Evolutionary conservation across 2,329 filamentous ascomycete species (phyloP), one percentile per base, ranked within the genome.

Genomic region (Gremmenia infestans): DNA sequence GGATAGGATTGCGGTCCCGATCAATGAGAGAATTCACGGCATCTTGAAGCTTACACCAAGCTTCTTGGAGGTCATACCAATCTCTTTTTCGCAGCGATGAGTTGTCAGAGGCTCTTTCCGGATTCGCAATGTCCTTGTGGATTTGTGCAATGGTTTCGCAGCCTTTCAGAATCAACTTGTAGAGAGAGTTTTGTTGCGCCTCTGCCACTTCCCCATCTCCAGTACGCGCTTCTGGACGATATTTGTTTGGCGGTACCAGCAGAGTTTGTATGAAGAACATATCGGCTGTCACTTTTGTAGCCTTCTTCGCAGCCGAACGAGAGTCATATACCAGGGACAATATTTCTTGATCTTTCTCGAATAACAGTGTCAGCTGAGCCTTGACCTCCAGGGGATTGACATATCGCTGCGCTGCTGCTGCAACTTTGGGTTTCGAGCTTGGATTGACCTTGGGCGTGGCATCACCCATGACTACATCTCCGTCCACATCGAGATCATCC

Each of bases 211-310:
- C 85, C 45, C 87, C 85, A 37, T 87, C 83, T 46, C 91, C 90
- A 32, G 89, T 92, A 57, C 85, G 82, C 9, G 91, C 90, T 70
- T 95, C 91, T 12, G 94, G 92, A 42, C 94, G 86, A 71, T 88
- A 99, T 65, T 86, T 88, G 70, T 96, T 99, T 2, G 94, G 94
- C 2, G 95, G 91, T 0, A 99, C 91, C 14, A 97, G 78, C 52
- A 99, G 77, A 37, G 85, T 87, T 55, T 88, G 86, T 55, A 97
- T 78, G 74, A 99, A 99, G 74, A 99, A 97, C 86, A 97, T 96
- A 63, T 96, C 89, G 1, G 90, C 83, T 2, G 77, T 84, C n/a
- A 91, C 76, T 17, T 75, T 75, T 6, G 73, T 73, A 39, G 78
- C 73, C 54, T 79, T 82, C 68, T 82, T 85, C 4, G 79, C 76